Base-by-base conservation (phyloP, 2,329 filamentous ascomycete genomes). In the Fusarium brevicatenulatum region DNA sequence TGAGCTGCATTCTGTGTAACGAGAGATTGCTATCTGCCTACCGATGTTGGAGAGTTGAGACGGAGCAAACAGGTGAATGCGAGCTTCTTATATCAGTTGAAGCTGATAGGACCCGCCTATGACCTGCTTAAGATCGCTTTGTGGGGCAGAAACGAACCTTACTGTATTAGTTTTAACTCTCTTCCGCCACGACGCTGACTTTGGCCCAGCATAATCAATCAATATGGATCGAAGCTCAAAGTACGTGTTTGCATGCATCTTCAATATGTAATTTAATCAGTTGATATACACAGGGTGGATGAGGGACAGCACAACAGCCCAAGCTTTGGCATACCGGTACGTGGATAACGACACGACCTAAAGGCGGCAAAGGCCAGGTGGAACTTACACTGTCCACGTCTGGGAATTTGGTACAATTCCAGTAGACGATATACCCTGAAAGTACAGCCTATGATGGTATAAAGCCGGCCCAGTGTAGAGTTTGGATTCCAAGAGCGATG, bases 21-120 rank as follows among this genome's bases (percentile, higher is more conserved):
- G 28, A 12, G 32, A 65, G 7, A 32, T 53, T 30, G 28, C n/a
- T 44, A 23, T 58, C 42, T 49, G 32, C n/a, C n/a, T 52, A 52
- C 16, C 49, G 13, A 36, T 52, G 49, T 52, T n/a, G 34, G 11
- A 49, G 32, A 58, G 42, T 42, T 30, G 46, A 23, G 52, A 47
- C 25, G 42, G n/a, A 36, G n/a, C 11, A 54, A 30, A 53, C 11
- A 47, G 49, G 66, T 23, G 59, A 54, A 43, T 32, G 32, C 23
- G 58, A 65, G 58, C 58, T 70, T 59, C 66, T 70, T 69, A 70
- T 70, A 59, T 36, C 55, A 63, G 42, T 25, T n/a, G 36, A 36
- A 37, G 46, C 25, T 30, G 46, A 46, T 32, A 42, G 43, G 36
- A 44, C 16, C 59, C 34, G 25, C 58, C 56, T 40, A 43, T 57